These are phyloP conservation scores for Dictyostelium intermedium DNA, from an alignment of 78 protist genomes.

Conservation along the genomic window DNA sequence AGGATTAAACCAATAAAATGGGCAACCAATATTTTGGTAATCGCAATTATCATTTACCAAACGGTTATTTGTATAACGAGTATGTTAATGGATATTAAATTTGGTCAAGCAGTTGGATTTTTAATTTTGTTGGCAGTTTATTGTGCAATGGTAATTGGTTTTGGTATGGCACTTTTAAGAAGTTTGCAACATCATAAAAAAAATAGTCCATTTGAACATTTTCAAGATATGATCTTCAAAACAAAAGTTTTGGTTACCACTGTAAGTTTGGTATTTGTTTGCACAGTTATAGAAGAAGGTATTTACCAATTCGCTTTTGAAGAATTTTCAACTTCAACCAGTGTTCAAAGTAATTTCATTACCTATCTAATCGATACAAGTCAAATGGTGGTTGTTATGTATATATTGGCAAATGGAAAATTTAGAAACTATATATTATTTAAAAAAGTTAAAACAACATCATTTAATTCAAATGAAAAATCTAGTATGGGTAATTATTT, in stretches of 20 bases:
- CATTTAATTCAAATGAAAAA: neutral
- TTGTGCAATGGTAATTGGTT: neutral
- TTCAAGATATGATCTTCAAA: slow-evolving; percentile 14
- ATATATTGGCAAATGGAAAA: neutral
- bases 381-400: slow-evolving; percentile 12
- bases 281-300: neutral
- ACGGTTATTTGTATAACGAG: neutral
- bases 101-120: slow-evolving; percentile 9
- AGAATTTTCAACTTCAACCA: neutral
- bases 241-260: neutral
- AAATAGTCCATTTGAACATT: neutral
- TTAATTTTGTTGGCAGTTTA: neutral
- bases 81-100: neutral
- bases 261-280: neutral
- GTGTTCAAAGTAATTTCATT: slow-evolving; percentile 1
- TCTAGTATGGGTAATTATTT: neutral
- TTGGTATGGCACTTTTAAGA: neutral
- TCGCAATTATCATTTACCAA: neutral
- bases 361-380: neutral
- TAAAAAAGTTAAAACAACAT: neutral
- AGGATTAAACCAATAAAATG: neutral
- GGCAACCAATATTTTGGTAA: neutral
- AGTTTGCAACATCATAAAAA: neutral
- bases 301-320: neutral
- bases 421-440: neutral